A percentile compares a stretch with the other conserved stretches of the same genome.
These are phyloP conservation scores for Nannochloropsis limnetica DNA, from an alignment of 352 stramenopile species.

Conservation along the genomic window DNA sequence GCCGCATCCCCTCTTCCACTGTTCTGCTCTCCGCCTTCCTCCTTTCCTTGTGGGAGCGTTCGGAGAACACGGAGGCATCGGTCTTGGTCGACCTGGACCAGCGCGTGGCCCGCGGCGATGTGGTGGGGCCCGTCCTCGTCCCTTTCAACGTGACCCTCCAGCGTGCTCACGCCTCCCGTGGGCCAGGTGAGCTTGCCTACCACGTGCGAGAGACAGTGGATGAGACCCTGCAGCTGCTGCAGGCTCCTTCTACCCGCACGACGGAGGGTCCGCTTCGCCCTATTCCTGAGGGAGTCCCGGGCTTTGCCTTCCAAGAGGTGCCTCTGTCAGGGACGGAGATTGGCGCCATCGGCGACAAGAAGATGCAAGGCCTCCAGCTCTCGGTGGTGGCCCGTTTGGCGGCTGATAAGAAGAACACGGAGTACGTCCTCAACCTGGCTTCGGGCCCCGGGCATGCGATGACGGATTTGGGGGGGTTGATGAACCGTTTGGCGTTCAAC, in stretches of 20 bases:
- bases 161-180: slow-evolving; percentile 12
- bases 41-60: slow-evolving; percentile 29
- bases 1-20: neutral
- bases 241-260: neutral
- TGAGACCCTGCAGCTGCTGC: slow-evolving; percentile 10
- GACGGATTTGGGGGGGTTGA: neutral
- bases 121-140: slow-evolving; percentile 8
- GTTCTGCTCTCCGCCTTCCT: neutral
- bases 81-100: slow-evolving; percentile 27
- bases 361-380: slow-evolving; percentile 1
- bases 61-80: neutral
- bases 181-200: neutral
- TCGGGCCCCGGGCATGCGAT: neutral
- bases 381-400: neutral
- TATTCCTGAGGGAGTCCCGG: neutral
- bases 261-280: slow-evolving; percentile 5
- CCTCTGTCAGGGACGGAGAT: neutral
- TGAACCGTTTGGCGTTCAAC: slow-evolving; percentile 13
- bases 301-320: neutral
- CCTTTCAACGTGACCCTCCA: slow-evolving; percentile 25
- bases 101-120: slow-evolving; percentile 22
- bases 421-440: neutral
- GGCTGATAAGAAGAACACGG: slow-evolving; percentile 9
- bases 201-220: slow-evolving; percentile 11
- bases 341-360: neutral